Evolutionary conservation across 2,329 filamentous ascomycete genomes (phyloP), one percentile per base, ranked within the genome.

Genomic region (Paecilomyces sp.): DNA sequence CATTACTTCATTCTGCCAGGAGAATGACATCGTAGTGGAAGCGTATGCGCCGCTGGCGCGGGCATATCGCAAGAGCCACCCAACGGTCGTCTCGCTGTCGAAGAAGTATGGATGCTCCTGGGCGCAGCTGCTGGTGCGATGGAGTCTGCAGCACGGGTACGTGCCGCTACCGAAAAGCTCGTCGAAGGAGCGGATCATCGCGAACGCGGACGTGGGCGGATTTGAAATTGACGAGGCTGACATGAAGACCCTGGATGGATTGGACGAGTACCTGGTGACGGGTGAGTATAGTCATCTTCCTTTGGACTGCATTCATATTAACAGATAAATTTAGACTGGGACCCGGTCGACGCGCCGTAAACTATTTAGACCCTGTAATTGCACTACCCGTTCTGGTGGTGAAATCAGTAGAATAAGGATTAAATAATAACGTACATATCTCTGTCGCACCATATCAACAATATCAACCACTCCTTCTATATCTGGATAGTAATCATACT

Each of bases 31-130:
- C 60, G 76, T 87, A 0, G 81, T 94, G 1, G 86, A 94, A 74
- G 90, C 91, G 0, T 95, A 94, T 65, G 89, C 89, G 6, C 91
- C 91, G 5, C 82, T 94, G 2, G 90, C 86, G 2, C 82, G 88
- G 56, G 89, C 84, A 0, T 79, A 88, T 74, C 81, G 88, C 18
- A 88, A 94, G 82, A 81, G 79, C 55, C 84, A 94, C 65, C 83
- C 85, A 0, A 82, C 79, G 1, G 83, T 94, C 63, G 73, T 82
- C 1, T 73, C 79, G 13, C 70, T 94, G 28, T 80, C 88, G 3
- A 80, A 83, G 67, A 88, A 89, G 71, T 90, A 94, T 73, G 74
- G 73, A 0, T 90, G 87, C 70, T 87, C 86, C 0, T 83, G 87
- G 1, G 89, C 86, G 3, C 90, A 94, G 73, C 76, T 95, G 36